Evolutionary conservation across 805 yeast species (phyloP).

Genomic region (Cyberlindnera maclurae): DNA sequence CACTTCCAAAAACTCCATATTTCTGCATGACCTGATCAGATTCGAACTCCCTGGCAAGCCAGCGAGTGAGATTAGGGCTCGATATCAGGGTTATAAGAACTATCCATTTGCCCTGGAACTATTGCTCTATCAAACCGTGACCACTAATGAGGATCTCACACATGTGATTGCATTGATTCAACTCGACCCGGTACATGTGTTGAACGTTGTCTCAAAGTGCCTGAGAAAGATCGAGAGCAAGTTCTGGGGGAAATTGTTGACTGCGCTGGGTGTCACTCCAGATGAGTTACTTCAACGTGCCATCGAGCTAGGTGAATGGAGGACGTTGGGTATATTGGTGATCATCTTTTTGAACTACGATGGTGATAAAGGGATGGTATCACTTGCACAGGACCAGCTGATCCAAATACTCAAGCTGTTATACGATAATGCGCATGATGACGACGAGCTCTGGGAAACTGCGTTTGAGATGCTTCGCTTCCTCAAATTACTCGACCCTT

Average conservation of each 20-base stretch:
- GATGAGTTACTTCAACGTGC: constrained; percentile 34
- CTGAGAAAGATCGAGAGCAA: constrained; percentile 44
- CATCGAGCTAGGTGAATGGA: constrained; percentile 34
- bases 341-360: constrained; percentile 39
- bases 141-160: constrained; percentile 17
- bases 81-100: constrained; percentile 27
- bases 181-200: constrained; percentile 16
- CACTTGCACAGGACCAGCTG: constrained; percentile 16
- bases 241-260: constrained; percentile 39
- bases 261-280: constrained; percentile 33
- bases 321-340: constrained; percentile 38
- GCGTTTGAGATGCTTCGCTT: constrained; percentile 25
- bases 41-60: constrained; percentile 28
- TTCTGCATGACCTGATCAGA: constrained; percentile 39
- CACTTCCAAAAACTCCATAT: constrained; percentile 31
- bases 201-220: constrained; percentile 38
- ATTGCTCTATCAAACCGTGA: constrained; percentile 31
- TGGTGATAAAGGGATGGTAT: constrained; percentile 3
- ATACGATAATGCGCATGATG: constrained; percentile 21
- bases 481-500: constrained; percentile 23
- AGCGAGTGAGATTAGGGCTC: constrained; percentile 11
- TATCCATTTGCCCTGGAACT: constrained; percentile 41
- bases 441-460: constrained; percentile 26
- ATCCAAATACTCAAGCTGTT: constrained; percentile 20
- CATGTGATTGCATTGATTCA: constrained; percentile 17